Conservation (phyloP, 2,329 filamentous ascomycete species). For the Sporothrix sp. region DNA sequence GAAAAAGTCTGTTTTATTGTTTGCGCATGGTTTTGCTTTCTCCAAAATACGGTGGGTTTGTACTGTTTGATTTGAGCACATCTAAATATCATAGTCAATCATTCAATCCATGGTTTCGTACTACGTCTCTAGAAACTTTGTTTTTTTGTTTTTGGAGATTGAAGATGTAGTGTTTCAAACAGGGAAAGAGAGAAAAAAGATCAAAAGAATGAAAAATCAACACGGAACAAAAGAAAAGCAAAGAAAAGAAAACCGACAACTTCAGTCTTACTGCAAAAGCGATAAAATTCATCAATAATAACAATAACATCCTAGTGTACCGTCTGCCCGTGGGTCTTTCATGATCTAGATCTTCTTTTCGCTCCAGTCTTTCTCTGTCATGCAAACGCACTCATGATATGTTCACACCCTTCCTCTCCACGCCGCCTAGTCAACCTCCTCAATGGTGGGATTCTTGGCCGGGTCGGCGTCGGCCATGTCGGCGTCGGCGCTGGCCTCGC, state of each 20-base stretch:
- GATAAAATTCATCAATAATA: conserved; percentile 1
- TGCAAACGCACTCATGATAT: too few relatives aligned
- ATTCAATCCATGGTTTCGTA: too few relatives aligned
- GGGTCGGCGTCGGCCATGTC: conserved; percentile 55
- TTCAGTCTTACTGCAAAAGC: not conserved
- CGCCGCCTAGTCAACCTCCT: conserved; percentile 13
- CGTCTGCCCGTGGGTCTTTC: not conserved
- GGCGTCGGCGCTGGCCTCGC: conserved; percentile 40
- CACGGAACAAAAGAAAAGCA: not conserved
- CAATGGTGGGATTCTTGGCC: conserved; percentile 13
- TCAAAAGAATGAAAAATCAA: not conserved
- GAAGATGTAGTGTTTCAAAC: too few relatives aligned
- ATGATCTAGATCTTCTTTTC: conserved; percentile 9
- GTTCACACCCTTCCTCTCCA: not conserved
- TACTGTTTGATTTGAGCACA: not conserved
- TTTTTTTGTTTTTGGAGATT: not conserved
- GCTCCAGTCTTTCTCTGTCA: not conserved
- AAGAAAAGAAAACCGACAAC: not conserved
- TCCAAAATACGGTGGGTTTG: too few relatives aligned
- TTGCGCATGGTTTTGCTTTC: too few relatives aligned
- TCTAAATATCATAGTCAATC: too few relatives aligned
- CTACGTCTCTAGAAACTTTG: not conserved
- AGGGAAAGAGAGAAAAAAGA: too few relatives aligned
- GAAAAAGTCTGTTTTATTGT: not conserved
- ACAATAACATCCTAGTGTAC: not conserved